Conservation (phyloP, 768 basidiomycete genomes). For the Boletus eberwhitei region DNA sequence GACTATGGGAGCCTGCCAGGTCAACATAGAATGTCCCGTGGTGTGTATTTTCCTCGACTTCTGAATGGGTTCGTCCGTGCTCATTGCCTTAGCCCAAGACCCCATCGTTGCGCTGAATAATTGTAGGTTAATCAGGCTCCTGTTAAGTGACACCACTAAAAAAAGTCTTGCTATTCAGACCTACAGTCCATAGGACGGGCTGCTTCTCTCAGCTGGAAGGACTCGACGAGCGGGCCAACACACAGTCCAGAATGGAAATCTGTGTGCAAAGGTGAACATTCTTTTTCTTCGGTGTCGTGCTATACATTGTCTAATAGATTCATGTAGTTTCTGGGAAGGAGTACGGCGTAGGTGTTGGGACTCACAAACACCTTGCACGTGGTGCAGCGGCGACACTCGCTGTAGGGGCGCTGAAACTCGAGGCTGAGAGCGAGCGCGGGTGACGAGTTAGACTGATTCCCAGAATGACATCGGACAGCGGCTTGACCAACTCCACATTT, state of each 20-base stretch:
- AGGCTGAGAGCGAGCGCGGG: conserved; percentile 16
- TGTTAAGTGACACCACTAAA: background rate
- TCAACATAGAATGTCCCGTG: conserved; percentile 21
- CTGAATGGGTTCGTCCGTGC: background rate
- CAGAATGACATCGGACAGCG: background rate
- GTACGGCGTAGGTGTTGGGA: conserved; percentile 47
- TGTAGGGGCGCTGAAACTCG: conserved; percentile 35
- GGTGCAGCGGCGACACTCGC: conserved; percentile 36
- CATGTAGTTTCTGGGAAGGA: conserved; percentile 48
- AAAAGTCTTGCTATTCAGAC: conserved; percentile 35
- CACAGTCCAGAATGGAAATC: conserved; percentile 53
- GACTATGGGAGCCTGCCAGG: conserved; percentile 16
- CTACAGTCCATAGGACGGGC: conserved; percentile 46
- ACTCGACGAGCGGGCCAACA: conserved; percentile 41
- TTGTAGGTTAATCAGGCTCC: conserved; percentile 28
- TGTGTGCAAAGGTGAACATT: conserved; percentile 53
- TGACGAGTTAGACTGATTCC: conserved; percentile 7
- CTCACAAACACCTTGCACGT: conserved; percentile 51
- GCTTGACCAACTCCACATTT: background rate
- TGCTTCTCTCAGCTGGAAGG: conserved; percentile 53
- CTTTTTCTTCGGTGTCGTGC: conserved; percentile 1
- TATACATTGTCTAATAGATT: conserved; percentile 9
- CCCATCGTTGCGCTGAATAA: conserved; percentile 39
- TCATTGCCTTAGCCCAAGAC: conserved; percentile 25
- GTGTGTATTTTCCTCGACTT: conserved; percentile 8